Base-by-base conservation (phyloP, 352 stramenopile species). In the Pythium pyrilobum region DNA sequence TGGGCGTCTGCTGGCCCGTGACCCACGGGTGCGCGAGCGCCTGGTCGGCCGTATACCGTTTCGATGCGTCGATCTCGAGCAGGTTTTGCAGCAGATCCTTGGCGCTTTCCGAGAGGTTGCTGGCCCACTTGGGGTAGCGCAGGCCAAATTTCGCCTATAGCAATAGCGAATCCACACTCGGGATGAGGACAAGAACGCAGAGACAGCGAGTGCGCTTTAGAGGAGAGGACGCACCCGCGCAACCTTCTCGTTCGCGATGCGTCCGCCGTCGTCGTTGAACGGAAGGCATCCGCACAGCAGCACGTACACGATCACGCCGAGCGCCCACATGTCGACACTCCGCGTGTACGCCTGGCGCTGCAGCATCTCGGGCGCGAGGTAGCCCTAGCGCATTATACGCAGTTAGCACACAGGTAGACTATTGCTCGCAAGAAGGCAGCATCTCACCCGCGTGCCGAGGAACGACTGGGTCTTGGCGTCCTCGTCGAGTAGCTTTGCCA, bases 261-360 rank as follows among this genome's bases (percentile, higher is more conserved):
- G 84, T 47, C 76, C 71, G 16, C 89, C 95, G 65, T 99, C 97
- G 67, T 99, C 96, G 69, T 99, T 97, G 69, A 99, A 99, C 0
- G 97, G 97, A 8, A 99, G 72, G 51, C 95, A 99, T 5, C 97
- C 97, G 52, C 96, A 99, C 7, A 99, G 72, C 18, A 99, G 71
- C 7, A 99, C 87, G 71, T 98, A 99, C 24, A 98, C 92, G 57
- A 99, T 99, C n/a, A 99, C 86, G 16, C 97, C 97, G 5, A 99
- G 74, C 5, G 96, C 96, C 96, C 96, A 99, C 58, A 97, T 97
- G 69, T 99, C 97, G 12, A 99, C 95, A 1, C 85, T 89, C 66
- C 98, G 97, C 25, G 86, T 98, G 70, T 99, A 99, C 36, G 95
- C 85, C 65, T 98, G 76, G 2, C 96, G 89, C 67, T 98, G 95